Conservation (phyloP, 78 protist species). For the Pelomyxa schiedti region DNA sequence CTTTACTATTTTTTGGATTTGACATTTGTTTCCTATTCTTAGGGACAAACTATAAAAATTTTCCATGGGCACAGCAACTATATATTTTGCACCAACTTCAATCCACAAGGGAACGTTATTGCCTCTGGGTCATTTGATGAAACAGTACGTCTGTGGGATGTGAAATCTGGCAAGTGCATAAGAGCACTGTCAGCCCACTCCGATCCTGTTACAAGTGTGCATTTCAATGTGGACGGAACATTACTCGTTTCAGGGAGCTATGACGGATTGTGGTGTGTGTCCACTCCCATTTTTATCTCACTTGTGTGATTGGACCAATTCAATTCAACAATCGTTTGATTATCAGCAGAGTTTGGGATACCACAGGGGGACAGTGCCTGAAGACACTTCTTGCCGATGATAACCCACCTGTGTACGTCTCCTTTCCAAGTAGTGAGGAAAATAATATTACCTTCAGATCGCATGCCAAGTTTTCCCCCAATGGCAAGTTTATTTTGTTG, state of each 20-base stretch:
- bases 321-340: not conserved
- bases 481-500: constrained; percentile 69
- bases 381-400: constrained; percentile 70
- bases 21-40: too few species aligned
- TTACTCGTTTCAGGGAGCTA: constrained; percentile 66
- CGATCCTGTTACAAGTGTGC: constrained; percentile 81
- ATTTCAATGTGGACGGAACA: constrained; percentile 81
- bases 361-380: constrained; percentile 68
- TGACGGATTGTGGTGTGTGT: constrained; percentile 62
- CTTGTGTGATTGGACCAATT: too few species aligned
- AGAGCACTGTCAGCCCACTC: constrained; percentile 71
- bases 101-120: constrained; percentile 70
- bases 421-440: not conserved
- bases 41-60: constrained; percentile 28
- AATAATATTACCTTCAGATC: constrained; percentile 14
- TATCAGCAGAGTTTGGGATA: constrained; percentile 81
- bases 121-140: constrained; percentile 86
- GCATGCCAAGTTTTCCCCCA: constrained; percentile 76
- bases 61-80: constrained; percentile 68
- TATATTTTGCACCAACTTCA: constrained; percentile 70
- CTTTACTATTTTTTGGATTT: not conserved
- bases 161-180: constrained; percentile 47
- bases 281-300: not conserved
- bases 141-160: constrained; percentile 58
- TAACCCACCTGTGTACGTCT: constrained; percentile 42